These are phyloP conservation scores for Baorangia bicolor DNA, from an alignment of 768 basidiomycete species.

Conservation along the genomic window DNA sequence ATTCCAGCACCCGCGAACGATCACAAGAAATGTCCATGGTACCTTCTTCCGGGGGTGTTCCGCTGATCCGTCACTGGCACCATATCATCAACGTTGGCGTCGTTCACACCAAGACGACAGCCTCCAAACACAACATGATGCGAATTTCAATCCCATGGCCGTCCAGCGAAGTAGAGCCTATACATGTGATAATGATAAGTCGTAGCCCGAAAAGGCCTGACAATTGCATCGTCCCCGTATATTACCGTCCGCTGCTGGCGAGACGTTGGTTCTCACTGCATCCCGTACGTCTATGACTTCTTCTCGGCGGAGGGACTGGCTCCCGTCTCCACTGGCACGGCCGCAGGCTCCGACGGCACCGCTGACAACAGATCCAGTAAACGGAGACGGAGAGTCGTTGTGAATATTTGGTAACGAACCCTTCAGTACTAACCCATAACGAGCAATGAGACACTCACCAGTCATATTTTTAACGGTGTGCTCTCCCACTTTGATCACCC, in stretches of 20 bases:
- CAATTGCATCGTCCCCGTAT: neutral
- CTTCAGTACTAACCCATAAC: neutral
- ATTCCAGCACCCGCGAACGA: neutral
- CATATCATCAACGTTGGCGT: neutral
- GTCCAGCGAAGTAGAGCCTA: conserved; percentile 10
- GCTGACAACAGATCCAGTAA: conserved; percentile 4
- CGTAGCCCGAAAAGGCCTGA: neutral
- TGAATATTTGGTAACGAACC: neutral
- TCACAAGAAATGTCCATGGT: neutral
- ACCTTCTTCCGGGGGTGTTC: conserved; percentile 1
- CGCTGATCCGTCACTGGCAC: conserved; percentile 1
- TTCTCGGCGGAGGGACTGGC: conserved; percentile 13
- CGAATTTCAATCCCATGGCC: conserved; percentile 4
- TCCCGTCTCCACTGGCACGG: conserved; percentile 14
- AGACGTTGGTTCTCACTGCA: neutral
- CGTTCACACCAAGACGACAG: neutral
- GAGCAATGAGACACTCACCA: conserved; percentile 33
- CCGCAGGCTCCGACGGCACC: conserved; percentile 21
- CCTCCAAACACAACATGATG: neutral
- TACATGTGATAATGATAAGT: conserved; percentile 20
- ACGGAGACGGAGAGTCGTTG: neutral
- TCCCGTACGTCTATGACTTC: conserved; percentile 16
- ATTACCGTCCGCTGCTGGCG: conserved; percentile 5
- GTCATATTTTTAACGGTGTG: conserved; percentile 64
- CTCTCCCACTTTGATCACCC: conserved; percentile 79